A percentile compares a stretch with the other conserved stretches of the same genome.
Evolutionary conservation across 208 protist species (phyloP).

Genomic region (Trypanosoma theileri): DNA sequence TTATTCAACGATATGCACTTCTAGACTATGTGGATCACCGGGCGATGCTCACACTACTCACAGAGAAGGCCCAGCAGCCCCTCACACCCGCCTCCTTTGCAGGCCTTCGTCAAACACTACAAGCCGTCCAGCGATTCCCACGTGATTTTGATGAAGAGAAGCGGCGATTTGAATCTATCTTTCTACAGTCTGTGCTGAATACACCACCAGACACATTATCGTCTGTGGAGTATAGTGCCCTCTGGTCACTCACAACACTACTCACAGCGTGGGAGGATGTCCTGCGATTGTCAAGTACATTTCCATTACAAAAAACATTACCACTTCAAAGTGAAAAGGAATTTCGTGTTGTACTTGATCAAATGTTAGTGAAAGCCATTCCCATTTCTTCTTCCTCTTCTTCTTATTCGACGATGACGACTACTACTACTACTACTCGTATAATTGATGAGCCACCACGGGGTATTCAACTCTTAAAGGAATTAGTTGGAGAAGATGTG

Average conservation of each 20-base stretch:
- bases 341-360: conserved; percentile 36
- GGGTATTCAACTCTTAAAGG: conserved; percentile 35
- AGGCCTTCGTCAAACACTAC: conserved; percentile 25
- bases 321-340: conserved; percentile 33
- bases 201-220: conserved; percentile 21
- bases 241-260: conserved; percentile 47
- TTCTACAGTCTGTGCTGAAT: conserved; percentile 31
- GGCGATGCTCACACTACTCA: conserved; percentile 37
- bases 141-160: conserved; percentile 22
- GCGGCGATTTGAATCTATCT: conserved; percentile 22
- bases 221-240: conserved; percentile 27
- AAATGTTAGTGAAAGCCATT: conserved; percentile 19
- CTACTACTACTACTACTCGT: background rate
- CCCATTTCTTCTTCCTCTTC: conserved; percentile 1
- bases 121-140: conserved; percentile 51
- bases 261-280: conserved; percentile 36
- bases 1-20: conserved; percentile 41
- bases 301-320: conserved; percentile 38
- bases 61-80: conserved; percentile 8
- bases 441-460: background rate
- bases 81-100: conserved; percentile 7
- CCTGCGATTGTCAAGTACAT: conserved; percentile 36
- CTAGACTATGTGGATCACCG: conserved; percentile 60
- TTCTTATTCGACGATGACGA: background rate
- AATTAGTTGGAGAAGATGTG: conserved; percentile 36